Base-by-base conservation (phyloP, 495 filamentous ascomycete genomes). In the Hypomontagnella monticulosa region DNA sequence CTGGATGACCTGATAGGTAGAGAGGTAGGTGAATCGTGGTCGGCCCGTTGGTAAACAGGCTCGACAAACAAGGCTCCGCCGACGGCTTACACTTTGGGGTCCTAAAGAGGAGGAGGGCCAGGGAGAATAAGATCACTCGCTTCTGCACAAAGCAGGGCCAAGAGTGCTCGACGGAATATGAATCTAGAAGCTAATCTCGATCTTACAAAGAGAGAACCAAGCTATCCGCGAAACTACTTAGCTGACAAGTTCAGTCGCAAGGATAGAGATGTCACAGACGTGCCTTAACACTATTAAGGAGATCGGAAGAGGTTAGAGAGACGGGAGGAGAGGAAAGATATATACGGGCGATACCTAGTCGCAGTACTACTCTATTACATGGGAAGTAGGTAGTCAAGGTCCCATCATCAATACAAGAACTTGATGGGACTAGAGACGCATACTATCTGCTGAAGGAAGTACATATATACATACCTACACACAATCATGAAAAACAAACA, bases 11-110 rank as follows among this genome's bases (percentile, higher is more conserved):
- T 61, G 52, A 44, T 57, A 57, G 33, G 62, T 59, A 52, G 23
- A 51, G 47, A 27, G 66, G 20, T 46, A 58, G 47, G 50, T 50
- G 38, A 43, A 43, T 48, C 46, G 66, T 47, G 67, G 67, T 57
- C 51, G 41, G 44, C 61, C 43, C 27, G 57, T 57, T 49, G 67
- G 62, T 61, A 48, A 55, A 63, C 42, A 65, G 20, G 34, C 23
- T 57, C 46, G 48, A 66, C 53, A 60, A 70, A 70, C 62, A 66
- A 62, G 51, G 48, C 52, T 55, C n/a, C 16, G 51, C 27, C 42
- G 34, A 34, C 51, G 20, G 57, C 61, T 66, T 69, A 66, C 66
- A 60, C n/a, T 32, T 69, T 69, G 66, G 66, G 66, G 67, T 65
- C 67, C 67, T 30, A 63, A 56, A 37, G 23, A 27, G 23, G 23